Base-by-base conservation (phyloP, 306 rosid genomes). In the Cicer yamashitae region DNA sequence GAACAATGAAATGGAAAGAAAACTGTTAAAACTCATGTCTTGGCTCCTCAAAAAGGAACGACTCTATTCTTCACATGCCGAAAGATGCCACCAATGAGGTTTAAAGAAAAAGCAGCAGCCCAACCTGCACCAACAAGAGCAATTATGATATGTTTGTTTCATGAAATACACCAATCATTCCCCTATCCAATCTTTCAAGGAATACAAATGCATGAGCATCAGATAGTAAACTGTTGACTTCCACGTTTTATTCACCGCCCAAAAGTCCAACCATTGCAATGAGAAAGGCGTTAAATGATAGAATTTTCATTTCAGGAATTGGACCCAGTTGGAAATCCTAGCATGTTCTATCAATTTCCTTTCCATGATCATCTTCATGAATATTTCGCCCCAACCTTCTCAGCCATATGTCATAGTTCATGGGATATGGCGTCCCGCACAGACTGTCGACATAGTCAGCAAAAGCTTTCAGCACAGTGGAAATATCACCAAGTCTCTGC, bases 381-480 rank as follows among this genome's bases (percentile, higher is more conserved):
- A 94, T 84, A 76, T 84, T 91, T 84, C 90, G 87, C 85, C 86
- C 90, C 85, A 94, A 70, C 86, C 99, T 88, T 88, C 93, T 90
- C 67, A 94, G 75, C 99, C 99, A 94, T 63, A 94, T 94, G 40
- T 88, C 89, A 64, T 90, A 92, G 88, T 92, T 91, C 87, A 94
- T 88, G 14, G 93, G 96, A 77, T 94, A 94, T 15, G 99, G 99
- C 12, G 99, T 94, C 52, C 99, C 99, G 51, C 97, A 94, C 6
- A 94, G 91, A 85, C 99, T 94, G 80, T 92, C 99, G 51, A 94
- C 99, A 65, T 94, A 94, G 81, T 94, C 99, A 0, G 99, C 75
- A 83, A 94, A 90, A 68, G 99, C 99, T 83, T 94, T 94, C 85
- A 94, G 80, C 47, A 92, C 86, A 0, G 99, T 87, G 7, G 97